A percentile compares a stretch with the other conserved stretches of the same genome.
These are phyloP conservation scores for Euphorbia lathyris DNA, from an alignment of 345 rosid genomes.

Conservation along the genomic window DNA sequence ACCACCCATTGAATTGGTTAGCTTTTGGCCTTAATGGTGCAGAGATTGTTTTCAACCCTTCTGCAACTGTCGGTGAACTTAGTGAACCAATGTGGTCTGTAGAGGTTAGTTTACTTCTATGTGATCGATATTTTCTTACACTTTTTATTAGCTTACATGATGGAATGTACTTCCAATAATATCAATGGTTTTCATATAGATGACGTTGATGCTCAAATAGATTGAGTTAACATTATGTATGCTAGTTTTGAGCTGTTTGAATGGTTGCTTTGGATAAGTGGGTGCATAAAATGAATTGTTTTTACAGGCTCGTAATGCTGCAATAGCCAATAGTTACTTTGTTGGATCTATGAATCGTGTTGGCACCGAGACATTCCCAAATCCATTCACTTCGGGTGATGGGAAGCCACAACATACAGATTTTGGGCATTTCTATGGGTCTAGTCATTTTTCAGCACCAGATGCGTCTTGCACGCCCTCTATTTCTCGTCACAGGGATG, in stretches of 20 bases:
- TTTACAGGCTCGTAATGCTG: constrained; percentile 88
- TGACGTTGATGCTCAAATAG: not conserved
- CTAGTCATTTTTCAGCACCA: constrained; percentile 89
- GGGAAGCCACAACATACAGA: constrained; percentile 79
- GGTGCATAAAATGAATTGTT: constrained; percentile 1
- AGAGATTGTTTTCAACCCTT: constrained; percentile 96
- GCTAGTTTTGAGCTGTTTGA: not conserved
- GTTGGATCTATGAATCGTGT: constrained; percentile 96
- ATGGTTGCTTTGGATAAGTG: not conserved
- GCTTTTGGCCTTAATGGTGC: constrained; percentile 98
- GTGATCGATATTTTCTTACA: not conserved
- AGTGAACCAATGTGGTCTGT: constrained; percentile 99
- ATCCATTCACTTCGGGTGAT: constrained; percentile 90
- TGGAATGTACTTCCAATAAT: not conserved
- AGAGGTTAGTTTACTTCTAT: constrained; percentile 48
- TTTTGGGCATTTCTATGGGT: constrained; percentile 93
- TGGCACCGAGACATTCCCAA: constrained; percentile 90
- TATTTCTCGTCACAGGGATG: constrained; percentile 71
- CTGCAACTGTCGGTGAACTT: constrained; percentile 96
- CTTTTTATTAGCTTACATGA: not conserved
- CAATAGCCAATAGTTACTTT: constrained; percentile 89
- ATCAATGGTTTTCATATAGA: not conserved
- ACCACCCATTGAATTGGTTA: constrained; percentile 92
- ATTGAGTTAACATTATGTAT: not conserved
- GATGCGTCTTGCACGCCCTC: constrained; percentile 94